Base-by-base conservation (phyloP, 306 rosid species). In the Prunus armeniaca region DNA sequence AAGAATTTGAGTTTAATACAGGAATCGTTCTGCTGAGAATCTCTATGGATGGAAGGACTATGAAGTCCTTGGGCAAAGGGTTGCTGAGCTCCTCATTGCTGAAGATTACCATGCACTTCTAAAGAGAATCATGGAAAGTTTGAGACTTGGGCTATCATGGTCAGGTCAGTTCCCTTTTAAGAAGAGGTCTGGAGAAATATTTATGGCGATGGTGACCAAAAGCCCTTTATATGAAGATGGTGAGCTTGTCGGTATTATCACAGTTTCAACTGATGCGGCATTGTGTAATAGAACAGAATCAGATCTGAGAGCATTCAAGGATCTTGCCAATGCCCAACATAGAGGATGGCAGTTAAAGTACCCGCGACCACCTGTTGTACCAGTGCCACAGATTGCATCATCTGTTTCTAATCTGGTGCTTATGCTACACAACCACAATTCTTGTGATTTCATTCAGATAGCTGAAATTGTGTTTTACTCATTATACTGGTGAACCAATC, bases 351-450 rank as follows among this genome's bases (percentile, higher is more conserved):
- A 76, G 69, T 74, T 60, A 34, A 83, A 81, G 85, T 80, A 88
- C 77, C 88, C 81, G 14, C 85, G 82, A 45, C 90, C 87, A 47
- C 81, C 63, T 17, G 67, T 84, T 66, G 86, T 67, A 34, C 87
- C 88, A 13, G 78, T 86, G 32, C 89, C 93, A 57, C 86, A 80
- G 69, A 81, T 88, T 78, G 90, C 87, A 60, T 89, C 93, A 24
- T 86, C 89, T 79, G 91, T 87, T 83, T 88, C 97, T 77, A 83
- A 81, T 88, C 88, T 89, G 93, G 95, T 91, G 76, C 71, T 79
- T 75, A 74, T 57, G 43, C 72, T 55, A 61, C 72, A 6, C 57
- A 62, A 64, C 45, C 65, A 56, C 55, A 28, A 45, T 68, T 83
- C 28, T 78, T 79, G 68, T 18, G 17, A 18, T 41, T 43, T 57